Evolutionary conservation across 1,284 basidiomycete species (phyloP), one percentile per base, ranked within the genome.

Genomic region (Singerocomus rubriflavus): DNA sequence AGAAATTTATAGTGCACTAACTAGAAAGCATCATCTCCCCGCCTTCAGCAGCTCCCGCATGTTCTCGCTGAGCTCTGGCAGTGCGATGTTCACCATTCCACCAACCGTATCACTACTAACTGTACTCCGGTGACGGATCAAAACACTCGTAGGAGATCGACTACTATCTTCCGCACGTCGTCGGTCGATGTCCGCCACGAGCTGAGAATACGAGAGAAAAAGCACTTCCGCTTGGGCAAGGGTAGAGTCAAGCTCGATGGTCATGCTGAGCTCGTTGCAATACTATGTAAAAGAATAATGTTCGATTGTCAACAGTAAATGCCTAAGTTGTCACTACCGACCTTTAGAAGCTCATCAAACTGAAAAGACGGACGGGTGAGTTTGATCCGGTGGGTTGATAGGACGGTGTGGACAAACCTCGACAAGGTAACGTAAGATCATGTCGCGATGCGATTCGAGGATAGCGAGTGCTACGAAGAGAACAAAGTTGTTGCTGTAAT

Each of bases 401-500:
- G 34, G 27, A 48, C 27, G 11, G 56, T 57, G 27, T 54, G 35
- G 17, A 77, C 77, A 13, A 51, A 89, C 88, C 77, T 98, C 92
- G 32, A 90, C 83, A 5, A 99, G 80, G 68, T 99, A 98, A 12
- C 95, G 82, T 39, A 98, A 72, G 48, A 99, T 89, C 65, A 97
- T 88, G 62, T 97, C 93, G 33, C 95, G 78, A 70, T 99, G 94
- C 5, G 89, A 90, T 68, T 98, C 93, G 11, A 99, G 77, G 31
- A 99, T 82, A 0, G 94, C 94, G 21, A 99, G 78, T 0, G 95
- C 95, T 17, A 98, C 79, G 62, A 99, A 99, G 4, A 99, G 80
- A n/a, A 94, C 84, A 63, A 98, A 98, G 31, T 86, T 75, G 31
- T 80, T 81, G 65, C 87, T 91, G 71, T 93, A 93, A 64, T 91